phyloP scores from a whole-genome alignment of 2,329 filamentous ascomycete genomes.

The Clonostachys rosea region DNA sequence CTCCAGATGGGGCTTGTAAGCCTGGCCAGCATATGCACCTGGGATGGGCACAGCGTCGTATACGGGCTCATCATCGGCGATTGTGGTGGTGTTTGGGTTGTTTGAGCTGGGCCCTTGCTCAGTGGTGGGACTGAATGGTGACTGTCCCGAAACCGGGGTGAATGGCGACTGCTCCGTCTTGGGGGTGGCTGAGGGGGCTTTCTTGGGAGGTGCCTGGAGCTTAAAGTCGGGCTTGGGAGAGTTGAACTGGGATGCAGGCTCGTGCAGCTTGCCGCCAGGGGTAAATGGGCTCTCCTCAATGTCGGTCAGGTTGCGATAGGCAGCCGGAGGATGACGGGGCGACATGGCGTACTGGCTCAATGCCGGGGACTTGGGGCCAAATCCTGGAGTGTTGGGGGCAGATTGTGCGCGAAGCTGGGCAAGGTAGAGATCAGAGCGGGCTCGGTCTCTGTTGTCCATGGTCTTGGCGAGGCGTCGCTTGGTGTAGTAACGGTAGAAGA shows the following conservation, averaged over 20 bases:
- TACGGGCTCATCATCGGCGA: constrained; percentile 74
- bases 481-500: constrained; percentile 97
- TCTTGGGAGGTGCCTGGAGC: constrained; percentile 78
- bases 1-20: constrained; percentile 41
- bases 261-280: constrained; percentile 45
- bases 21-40: constrained; percentile 66
- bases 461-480: constrained; percentile 94
- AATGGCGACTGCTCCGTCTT: constrained; percentile 62
- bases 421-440: constrained; percentile 91
- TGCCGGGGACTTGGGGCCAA: constrained; percentile 60
- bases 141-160: constrained; percentile 8
- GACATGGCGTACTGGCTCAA: constrained; percentile 46
- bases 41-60: constrained; percentile 89
- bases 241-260: constrained; percentile 60
- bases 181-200: constrained; percentile 73
- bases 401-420: constrained; percentile 80
- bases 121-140: neutral
- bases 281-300: constrained; percentile 46
- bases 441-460: constrained; percentile 93
- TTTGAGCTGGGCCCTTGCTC: constrained; percentile 11
- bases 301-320: constrained; percentile 45
- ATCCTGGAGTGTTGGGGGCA: constrained; percentile 90
- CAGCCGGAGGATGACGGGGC: constrained; percentile 55
- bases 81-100: constrained; percentile 29
- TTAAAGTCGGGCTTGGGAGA: constrained; percentile 62